phyloP scores from a whole-genome alignment of 768 basidiomycete species.

The Collybia mongolica region DNA sequence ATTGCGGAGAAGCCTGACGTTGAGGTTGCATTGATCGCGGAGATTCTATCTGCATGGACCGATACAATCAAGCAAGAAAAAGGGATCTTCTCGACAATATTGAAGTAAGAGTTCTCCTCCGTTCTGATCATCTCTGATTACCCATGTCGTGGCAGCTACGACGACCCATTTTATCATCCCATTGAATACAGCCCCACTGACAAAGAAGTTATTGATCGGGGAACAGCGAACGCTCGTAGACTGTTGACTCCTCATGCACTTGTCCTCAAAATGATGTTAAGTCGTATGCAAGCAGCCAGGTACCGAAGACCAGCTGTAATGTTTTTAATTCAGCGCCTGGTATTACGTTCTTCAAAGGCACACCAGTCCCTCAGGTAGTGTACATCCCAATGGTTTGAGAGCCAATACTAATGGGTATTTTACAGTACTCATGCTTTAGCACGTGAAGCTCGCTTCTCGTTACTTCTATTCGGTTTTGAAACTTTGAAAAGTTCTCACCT shows the following conservation, averaged over 20 bases:
- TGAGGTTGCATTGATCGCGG: constrained; percentile 82
- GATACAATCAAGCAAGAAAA: constrained; percentile 72
- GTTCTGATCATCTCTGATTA: constrained; percentile 1
- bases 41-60: constrained; percentile 87
- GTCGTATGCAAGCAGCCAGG: constrained; percentile 90
- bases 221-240: constrained; percentile 65
- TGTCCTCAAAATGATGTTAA: constrained; percentile 85
- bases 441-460: constrained; percentile 85
- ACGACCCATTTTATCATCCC: constrained; percentile 85
- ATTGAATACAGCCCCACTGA: constrained; percentile 90
- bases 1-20: constrained; percentile 81
- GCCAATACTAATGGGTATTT: constrained; percentile 1
- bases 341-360: constrained; percentile 75
- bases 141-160: constrained; percentile 51
- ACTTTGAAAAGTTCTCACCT: constrained; percentile 84
- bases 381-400: neutral
- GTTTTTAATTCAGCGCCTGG: constrained; percentile 80
- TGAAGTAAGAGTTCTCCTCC: constrained; percentile 61
- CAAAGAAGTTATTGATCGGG: constrained; percentile 77
- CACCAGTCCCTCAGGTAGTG: constrained; percentile 71
- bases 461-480: constrained; percentile 92
- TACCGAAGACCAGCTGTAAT: constrained; percentile 85
- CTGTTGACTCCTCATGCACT: constrained; percentile 81
- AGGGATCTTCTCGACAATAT: constrained; percentile 78
- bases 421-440: constrained; percentile 87